Conservation (phyloP, 345 rosid genomes). For the Eucalyptus cloeziana region DNA sequence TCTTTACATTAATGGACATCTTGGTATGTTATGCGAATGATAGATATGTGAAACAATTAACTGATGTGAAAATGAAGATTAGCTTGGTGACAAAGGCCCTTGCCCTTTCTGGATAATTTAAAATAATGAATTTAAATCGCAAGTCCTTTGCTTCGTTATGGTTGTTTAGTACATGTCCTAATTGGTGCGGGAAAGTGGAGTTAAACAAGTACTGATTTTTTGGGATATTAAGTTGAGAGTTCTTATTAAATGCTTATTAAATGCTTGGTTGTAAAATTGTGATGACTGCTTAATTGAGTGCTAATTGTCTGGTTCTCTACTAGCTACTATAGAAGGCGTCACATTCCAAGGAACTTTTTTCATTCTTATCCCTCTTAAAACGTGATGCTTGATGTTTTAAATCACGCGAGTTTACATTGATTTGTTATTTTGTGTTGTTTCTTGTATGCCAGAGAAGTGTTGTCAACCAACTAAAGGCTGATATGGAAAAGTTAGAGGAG, state of each 20-base stretch:
- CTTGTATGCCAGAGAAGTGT: slow-evolving; percentile 55
- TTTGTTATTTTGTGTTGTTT: background rate
- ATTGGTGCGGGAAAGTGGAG: background rate
- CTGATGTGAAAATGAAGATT: background rate
- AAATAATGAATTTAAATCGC: background rate
- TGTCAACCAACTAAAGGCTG: slow-evolving; percentile 89
- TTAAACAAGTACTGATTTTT: background rate
- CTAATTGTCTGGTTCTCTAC: background rate
- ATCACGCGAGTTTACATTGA: background rate
- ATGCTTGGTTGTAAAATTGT: background rate
- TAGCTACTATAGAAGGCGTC: background rate
- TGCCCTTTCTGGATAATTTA: background rate
- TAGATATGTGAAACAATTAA: background rate
- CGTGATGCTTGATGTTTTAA: background rate
- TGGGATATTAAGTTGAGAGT: background rate
- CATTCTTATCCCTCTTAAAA: background rate
- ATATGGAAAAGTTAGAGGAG: slow-evolving; percentile 72
- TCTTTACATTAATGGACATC: background rate
- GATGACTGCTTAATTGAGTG: background rate
- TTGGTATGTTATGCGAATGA: background rate
- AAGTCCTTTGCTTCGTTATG: background rate
- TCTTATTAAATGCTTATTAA: background rate
- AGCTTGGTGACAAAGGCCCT: background rate
- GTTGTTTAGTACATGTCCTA: background rate
- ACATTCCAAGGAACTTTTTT: background rate